Base-by-base conservation (phyloP, 2,329 filamentous ascomycete species). In the Fusarium miscanthi region DNA sequence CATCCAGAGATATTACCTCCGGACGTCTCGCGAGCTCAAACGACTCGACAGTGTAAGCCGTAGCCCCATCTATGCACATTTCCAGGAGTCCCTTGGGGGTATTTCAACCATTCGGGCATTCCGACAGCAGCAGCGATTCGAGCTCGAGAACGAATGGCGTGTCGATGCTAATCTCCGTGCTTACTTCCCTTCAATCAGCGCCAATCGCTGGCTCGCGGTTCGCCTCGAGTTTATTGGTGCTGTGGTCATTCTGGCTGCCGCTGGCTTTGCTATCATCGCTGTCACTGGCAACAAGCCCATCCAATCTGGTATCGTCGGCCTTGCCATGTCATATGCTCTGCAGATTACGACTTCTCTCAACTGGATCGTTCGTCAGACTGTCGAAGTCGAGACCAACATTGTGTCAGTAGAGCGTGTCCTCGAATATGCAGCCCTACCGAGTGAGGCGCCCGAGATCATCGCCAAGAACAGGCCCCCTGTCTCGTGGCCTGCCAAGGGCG, bases 311-410 rank as follows among this genome's bases (percentile, higher is more conserved):
- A 86, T 91, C 82, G 95, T 98, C 58, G 97, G 97, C 85, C 86
- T 99, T 78, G 91, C 93, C 72, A 97, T 99, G 94, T 97, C 95
- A 51, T 98, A 98, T 83, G 96, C 95, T 42, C 88, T 99, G 72
- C 94, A 98, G 84, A 98, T 99, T 79, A 99, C 96, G 3, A 93
- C 95, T 75, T 97, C 95, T 40, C 88, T 99, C 78, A 99, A 98
- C 85, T 99, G 96, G 96, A 98, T 99, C 78, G 96, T 99, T 57
- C 91, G 97, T 66, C 96, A 99, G 84, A 98, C 95, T 1, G 96
- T 99, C 38, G 97, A 99, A 82, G 96, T 99, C n/a, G 97, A 99
- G 86, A 98, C 95, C n/a, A 99, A 99, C 83, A 99, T 99, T 78
- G 95, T 99, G 49, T 97, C 95, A 14, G 96, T 99, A 41, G 96